Base-by-base conservation (phyloP, 2,329 filamentous ascomycete genomes). In the Beauveria sp. region DNA sequence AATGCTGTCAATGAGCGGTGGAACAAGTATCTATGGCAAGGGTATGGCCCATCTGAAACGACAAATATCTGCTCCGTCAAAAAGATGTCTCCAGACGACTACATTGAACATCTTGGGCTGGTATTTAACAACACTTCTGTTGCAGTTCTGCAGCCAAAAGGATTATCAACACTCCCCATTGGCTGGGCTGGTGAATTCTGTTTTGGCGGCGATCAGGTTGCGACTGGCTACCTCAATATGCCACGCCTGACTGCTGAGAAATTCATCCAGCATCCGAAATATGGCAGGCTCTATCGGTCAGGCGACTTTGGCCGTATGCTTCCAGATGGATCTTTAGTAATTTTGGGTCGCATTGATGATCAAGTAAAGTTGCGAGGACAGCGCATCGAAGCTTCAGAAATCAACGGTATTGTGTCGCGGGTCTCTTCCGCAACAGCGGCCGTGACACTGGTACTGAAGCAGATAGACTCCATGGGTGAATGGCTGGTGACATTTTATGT, bases 11-110 rank as follows among this genome's bases (percentile, higher is more conserved):
- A 87, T 46, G 77, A 81, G 1, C 79, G 79, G 40, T 96, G 93
- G 93, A 81, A 79, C 0, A 79, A 76, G 45, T 81, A 86, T 16
- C 77, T 96, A 0, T 92, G 86, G 70, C 88, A 95, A 76, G 91
- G 84, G 0, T 96, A 96, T 65, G 91, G 91, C 0, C 90, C 91
- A 0, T 91, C 89, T 0, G 92, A 96, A 72, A 91, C 89, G 0
- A 96, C 91, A 1, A 96, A 96, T 66, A 92, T 96, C 22, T 96
- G 90, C 73, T 91, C 89, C 0, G 82, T 93, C 9, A 87, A 86
- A 63, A 78, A 81, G 45, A 86, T 93, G 70, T 73, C 76, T 0
- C 65, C 67, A 0, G 73, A 77, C 0, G 84, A 92, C 67, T 74
- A 81, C 22, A 83, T 90, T 56, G 87, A 86, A 63, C 92, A 93